A percentile compares a stretch with the other conserved stretches of the same genome.
These are phyloP conservation scores for Pythium coloratum DNA, from an alignment of 352 stramenopile species.

Conservation along the genomic window DNA sequence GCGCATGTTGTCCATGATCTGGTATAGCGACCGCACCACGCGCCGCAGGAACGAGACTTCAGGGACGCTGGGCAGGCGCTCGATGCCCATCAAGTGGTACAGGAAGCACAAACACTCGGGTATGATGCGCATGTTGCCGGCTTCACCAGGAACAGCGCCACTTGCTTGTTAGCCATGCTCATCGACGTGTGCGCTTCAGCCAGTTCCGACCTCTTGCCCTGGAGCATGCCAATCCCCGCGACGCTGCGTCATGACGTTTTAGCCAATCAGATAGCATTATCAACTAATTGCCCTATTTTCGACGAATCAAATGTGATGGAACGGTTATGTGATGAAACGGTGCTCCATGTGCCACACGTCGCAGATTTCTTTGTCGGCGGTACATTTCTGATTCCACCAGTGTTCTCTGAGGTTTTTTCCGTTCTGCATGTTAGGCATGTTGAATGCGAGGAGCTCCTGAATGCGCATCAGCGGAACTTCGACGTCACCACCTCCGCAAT, in stretches of 20 bases:
- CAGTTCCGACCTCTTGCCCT: constrained; percentile 84
- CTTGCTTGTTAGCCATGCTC: constrained; percentile 48
- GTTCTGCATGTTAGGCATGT: not conserved
- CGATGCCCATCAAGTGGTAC: constrained; percentile 78
- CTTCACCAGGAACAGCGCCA: constrained; percentile 84
- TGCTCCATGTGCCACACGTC: not conserved
- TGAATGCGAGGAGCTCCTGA: constrained; percentile 1
- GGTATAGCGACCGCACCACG: constrained; percentile 78
- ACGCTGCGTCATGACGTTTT: constrained; percentile 6
- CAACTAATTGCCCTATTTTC: too few relatives aligned
- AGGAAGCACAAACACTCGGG: constrained; percentile 88
- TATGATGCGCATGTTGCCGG: constrained; percentile 86
- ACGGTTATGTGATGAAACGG: too few relatives aligned
- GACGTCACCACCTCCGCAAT: not conserved
- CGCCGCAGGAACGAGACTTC: constrained; percentile 72
- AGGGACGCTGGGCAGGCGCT: constrained; percentile 55
- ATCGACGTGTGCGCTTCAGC: constrained; percentile 33
- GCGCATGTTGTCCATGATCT: constrained; percentile 74
- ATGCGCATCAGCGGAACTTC: constrained; percentile 7
- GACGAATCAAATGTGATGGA: too few relatives aligned
- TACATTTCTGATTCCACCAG: not conserved
- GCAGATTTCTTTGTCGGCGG: not conserved
- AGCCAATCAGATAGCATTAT: too few relatives aligned
- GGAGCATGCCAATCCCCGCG: constrained; percentile 77
- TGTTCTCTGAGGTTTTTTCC: constrained; percentile 1